phyloP scores from a whole-genome alignment of 306 rosid genomes.

The Glycine latifolia region DNA sequence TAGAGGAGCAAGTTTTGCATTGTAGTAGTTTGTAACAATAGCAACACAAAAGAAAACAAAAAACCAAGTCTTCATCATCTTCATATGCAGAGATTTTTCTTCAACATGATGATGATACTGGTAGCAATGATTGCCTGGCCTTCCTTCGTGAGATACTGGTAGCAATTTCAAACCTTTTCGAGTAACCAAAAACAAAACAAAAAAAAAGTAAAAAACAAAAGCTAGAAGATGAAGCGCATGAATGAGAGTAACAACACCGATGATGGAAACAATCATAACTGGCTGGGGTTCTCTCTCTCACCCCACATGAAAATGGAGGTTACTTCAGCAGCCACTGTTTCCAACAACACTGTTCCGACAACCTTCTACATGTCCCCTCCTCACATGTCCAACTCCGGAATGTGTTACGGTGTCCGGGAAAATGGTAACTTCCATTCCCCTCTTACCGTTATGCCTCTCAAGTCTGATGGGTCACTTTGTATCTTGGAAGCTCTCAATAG shows the following conservation, averaged over 20 bases:
- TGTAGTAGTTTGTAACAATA: not conserved
- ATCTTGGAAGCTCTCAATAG: constrained; percentile 82
- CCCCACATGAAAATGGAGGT: constrained; percentile 85
- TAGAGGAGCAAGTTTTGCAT: constrained; percentile 12
- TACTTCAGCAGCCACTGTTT: constrained; percentile 43
- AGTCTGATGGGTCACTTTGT: constrained; percentile 91
- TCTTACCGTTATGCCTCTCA: constrained; percentile 86
- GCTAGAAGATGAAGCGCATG: constrained; percentile 72
- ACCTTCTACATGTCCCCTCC: constrained; percentile 57
- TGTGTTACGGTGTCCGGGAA: constrained; percentile 64
- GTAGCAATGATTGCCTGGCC: constrained; percentile 50
- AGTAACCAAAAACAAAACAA: constrained; percentile 6
- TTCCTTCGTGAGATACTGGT: not conserved
- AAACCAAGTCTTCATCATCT: constrained; percentile 15
- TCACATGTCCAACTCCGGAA: constrained; percentile 54
- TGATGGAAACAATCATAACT: constrained; percentile 60
- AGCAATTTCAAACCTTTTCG: constrained; percentile 42
- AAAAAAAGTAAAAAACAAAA: not conserved
- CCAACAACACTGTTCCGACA: constrained; percentile 44
- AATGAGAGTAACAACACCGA: constrained; percentile 53
- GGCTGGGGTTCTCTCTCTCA: constrained; percentile 96
- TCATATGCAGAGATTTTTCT: not conserved
- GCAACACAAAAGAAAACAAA: constrained; percentile 54
- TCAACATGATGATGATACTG: constrained; percentile 54
- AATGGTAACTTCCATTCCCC: constrained; percentile 67